phyloP scores from a whole-genome alignment of 1,139 yeast species.

The Kluyveromyces sp. region DNA sequence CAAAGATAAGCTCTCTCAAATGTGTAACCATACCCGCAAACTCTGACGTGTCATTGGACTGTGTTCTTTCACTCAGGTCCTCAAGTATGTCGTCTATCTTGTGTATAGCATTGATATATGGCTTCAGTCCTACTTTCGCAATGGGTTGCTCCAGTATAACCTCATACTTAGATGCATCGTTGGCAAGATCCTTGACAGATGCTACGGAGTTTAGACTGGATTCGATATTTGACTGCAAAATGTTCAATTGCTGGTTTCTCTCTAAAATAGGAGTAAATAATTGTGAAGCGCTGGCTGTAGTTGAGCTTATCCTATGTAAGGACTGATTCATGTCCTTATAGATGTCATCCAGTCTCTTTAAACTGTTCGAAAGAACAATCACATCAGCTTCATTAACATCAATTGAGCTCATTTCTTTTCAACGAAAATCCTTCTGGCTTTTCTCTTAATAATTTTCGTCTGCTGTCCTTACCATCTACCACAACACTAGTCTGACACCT shows the following conservation, averaged over 20 bases:
- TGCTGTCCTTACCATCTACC: no score
- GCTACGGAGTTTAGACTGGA: conserved; percentile 53
- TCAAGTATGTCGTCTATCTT: conserved; percentile 37
- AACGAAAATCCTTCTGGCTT: background rate
- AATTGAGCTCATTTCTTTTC: conserved; percentile 20
- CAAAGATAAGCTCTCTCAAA: conserved; percentile 27
- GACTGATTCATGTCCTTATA: conserved; percentile 52
- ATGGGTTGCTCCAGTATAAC: conserved; percentile 33
- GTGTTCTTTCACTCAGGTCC: conserved; percentile 28
- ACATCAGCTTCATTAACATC: conserved; percentile 83
- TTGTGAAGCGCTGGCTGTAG: conserved; percentile 55
- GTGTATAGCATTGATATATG: conserved; percentile 34
- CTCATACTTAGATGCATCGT: conserved; percentile 49
- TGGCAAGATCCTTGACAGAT: conserved; percentile 61
- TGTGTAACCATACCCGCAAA: conserved; percentile 36
- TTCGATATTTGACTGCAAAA: conserved; percentile 53
- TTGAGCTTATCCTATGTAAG: conserved; percentile 47
- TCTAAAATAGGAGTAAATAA: conserved; percentile 66
- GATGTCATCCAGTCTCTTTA: conserved; percentile 51
- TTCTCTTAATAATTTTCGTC: no score
- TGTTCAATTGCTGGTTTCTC: conserved; percentile 51
- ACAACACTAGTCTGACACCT: no score
- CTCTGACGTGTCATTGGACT: conserved; percentile 28
- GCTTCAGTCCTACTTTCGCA: conserved; percentile 31
- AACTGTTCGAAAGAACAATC: conserved; percentile 70